Percentiles rank a stretch among this genome's conserved stretches.
Conservation (phyloP, 2,329 filamentous ascomycete genomes). For the Juglanconis juglandina region DNA sequence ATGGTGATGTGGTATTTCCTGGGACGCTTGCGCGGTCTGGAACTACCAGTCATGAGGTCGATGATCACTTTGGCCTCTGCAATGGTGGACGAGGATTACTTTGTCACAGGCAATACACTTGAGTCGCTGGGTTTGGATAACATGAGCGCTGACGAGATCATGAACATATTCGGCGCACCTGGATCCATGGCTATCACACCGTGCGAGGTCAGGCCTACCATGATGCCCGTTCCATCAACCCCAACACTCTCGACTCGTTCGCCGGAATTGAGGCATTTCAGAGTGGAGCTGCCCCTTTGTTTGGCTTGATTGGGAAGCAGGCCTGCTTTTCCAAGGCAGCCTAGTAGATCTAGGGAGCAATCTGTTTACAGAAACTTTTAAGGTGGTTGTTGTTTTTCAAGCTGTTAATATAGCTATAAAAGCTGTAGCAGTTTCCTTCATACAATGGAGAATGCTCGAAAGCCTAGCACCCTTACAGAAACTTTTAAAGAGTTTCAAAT, state of each 20-base stretch:
- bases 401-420: too few relatives aligned
- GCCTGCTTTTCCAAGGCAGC: neutral
- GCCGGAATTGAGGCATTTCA: neutral
- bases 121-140: neutral
- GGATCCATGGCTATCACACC: neutral
- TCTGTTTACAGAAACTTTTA: too few relatives aligned
- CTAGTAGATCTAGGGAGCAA: too few relatives aligned
- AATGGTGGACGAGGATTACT: constrained; percentile 6
- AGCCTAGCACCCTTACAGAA: too few relatives aligned
- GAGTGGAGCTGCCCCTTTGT: neutral
- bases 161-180: neutral
- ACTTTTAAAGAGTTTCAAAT: neutral
- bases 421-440: too few relatives aligned
- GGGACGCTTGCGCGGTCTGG: neutral
- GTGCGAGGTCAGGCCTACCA: neutral
- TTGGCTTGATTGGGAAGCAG: neutral
- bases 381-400: too few relatives aligned
- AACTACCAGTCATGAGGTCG: constrained; percentile 2
- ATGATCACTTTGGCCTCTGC: constrained; percentile 6
- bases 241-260: neutral
- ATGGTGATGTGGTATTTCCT: constrained; percentile 10
- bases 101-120: constrained; percentile 2
- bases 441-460: too few relatives aligned
- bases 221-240: neutral
- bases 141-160: neutral